These are phyloP conservation scores for Penicillium sp. DNA, from an alignment of 2,329 filamentous ascomycete species.

Conservation along the genomic window DNA sequence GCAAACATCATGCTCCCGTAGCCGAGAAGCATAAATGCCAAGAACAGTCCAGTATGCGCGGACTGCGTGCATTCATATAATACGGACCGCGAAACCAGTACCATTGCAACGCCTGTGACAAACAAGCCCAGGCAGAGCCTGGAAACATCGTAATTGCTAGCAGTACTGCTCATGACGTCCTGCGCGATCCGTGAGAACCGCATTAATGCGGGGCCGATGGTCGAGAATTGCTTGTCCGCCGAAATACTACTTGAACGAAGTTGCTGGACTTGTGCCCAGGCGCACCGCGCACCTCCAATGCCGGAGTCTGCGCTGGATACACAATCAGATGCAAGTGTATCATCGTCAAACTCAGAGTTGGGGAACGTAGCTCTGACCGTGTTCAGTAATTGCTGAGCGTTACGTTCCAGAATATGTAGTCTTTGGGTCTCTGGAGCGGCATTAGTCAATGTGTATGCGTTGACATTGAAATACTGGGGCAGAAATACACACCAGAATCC, in stretches of 20 bases:
- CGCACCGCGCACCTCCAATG: slow-evolving; percentile 64
- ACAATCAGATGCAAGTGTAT: slow-evolving; percentile 22
- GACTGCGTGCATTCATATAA: slow-evolving; percentile 29
- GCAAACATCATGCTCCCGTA: slow-evolving; percentile 96
- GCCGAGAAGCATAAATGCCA: slow-evolving; percentile 54
- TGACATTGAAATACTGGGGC: too few relatives aligned
- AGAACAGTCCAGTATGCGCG: slow-evolving; percentile 32
- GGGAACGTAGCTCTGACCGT: slow-evolving; percentile 74
- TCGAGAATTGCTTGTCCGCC: slow-evolving; percentile 12
- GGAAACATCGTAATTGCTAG: slow-evolving; percentile 82
- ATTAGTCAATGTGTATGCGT: slow-evolving; percentile 8
- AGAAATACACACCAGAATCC: slow-evolving; percentile 54
- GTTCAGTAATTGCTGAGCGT: slow-evolving; percentile 74
- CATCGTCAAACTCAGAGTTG: slow-evolving; percentile 48
- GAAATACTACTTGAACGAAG: slow-evolving; percentile 16
- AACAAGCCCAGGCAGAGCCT: slow-evolving; percentile 38
- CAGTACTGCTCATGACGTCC: slow-evolving; percentile 77
- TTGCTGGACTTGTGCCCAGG: slow-evolving; percentile 55
- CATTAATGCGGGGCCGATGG: slow-evolving; percentile 25
- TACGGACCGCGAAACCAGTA: slow-evolving; percentile 33
- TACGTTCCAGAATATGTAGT: slow-evolving; percentile 68
- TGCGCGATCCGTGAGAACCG: slow-evolving; percentile 72
- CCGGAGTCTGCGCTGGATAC: slow-evolving; percentile 21
- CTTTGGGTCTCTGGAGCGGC: slow-evolving; percentile 50
- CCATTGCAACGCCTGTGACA: slow-evolving; percentile 45